phyloP scores from a whole-genome alignment of 768 basidiomycete species.

The Trametes maxima region DNA sequence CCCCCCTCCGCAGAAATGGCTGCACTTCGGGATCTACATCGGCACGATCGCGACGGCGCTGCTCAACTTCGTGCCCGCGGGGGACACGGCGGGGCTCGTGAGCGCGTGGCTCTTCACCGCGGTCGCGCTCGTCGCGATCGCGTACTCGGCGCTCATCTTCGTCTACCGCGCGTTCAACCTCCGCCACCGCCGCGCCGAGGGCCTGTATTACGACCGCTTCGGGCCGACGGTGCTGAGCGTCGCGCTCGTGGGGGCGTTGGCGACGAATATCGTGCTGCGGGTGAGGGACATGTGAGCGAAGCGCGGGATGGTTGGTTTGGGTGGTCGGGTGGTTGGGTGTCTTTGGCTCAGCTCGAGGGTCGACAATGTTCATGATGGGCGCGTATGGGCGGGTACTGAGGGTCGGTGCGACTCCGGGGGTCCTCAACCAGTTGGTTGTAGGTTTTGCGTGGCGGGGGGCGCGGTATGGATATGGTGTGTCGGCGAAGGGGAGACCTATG shows the following conservation, averaged over 20 bases:
- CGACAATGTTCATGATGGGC: too few relatives aligned
- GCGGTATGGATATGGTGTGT: too few relatives aligned
- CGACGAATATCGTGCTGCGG: slow-evolving; percentile 74
- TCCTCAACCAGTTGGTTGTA: too few relatives aligned
- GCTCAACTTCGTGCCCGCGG: slow-evolving; percentile 78
- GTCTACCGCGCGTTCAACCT: slow-evolving; percentile 72
- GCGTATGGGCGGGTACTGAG: too few relatives aligned
- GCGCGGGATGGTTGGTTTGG: too few relatives aligned
- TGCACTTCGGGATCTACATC: slow-evolving; percentile 84
- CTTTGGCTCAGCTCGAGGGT: too few relatives aligned
- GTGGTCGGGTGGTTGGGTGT: too few relatives aligned
- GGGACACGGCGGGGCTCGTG: slow-evolving; percentile 78
- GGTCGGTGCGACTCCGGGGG: too few relatives aligned
- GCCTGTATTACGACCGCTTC: slow-evolving; percentile 88
- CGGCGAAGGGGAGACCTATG: too few relatives aligned
- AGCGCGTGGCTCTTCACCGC: slow-evolving; percentile 88
- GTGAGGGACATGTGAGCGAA: slow-evolving; percentile 49
- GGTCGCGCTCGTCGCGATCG: slow-evolving; percentile 85
- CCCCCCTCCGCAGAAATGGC: slow-evolving; percentile 75
- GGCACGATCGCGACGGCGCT: slow-evolving; percentile 89
- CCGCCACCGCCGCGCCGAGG: slow-evolving; percentile 70
- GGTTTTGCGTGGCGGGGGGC: too few relatives aligned
- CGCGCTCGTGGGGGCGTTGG: slow-evolving; percentile 67
- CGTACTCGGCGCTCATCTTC: slow-evolving; percentile 84
- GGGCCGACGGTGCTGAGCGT: slow-evolving; percentile 79